Conservation (phyloP, 2,329 filamentous ascomycete species). For the Diaporthe vexans region DNA sequence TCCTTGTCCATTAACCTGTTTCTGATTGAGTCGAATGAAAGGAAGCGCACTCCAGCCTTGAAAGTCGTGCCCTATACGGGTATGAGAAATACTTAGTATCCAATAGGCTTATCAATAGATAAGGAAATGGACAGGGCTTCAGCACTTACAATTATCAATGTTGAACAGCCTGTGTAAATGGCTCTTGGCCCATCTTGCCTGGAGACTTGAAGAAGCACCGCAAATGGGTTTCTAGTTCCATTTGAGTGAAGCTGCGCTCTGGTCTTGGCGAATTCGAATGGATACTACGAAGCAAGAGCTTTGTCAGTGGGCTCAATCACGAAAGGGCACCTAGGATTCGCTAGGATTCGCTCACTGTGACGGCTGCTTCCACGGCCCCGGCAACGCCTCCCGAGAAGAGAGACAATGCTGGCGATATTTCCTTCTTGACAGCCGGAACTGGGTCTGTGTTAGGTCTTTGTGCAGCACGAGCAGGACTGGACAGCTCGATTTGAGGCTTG, state of each 20-base stretch:
- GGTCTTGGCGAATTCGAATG: constrained; percentile 8
- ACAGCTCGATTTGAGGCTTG: not conserved
- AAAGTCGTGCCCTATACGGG: constrained; percentile 39
- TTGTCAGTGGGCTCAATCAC: not conserved
- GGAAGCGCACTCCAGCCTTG: constrained; percentile 76
- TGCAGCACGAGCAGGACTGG: not conserved
- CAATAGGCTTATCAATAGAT: no score
- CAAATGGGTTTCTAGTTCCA: not conserved
- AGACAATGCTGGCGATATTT: not conserved
- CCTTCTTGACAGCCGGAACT: not conserved
- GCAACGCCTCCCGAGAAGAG: not conserved
- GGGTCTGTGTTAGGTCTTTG: not conserved
- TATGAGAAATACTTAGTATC: not conserved
- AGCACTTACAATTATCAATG: not conserved
- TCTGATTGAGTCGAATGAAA: constrained; percentile 77
- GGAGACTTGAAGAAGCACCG: not conserved
- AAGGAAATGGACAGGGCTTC: no score
- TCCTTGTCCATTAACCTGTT: constrained; percentile 68
- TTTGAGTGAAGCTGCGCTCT: not conserved
- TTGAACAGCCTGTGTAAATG: not conserved
- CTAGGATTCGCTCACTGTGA: not conserved
- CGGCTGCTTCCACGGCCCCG: not conserved
- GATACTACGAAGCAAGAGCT: not conserved
- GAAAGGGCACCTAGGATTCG: not conserved
- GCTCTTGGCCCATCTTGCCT: constrained; percentile 1